These are phyloP conservation scores for Umbilicaria muhlenbergii DNA, from an alignment of 495 filamentous ascomycete species.

Conservation along the genomic window DNA sequence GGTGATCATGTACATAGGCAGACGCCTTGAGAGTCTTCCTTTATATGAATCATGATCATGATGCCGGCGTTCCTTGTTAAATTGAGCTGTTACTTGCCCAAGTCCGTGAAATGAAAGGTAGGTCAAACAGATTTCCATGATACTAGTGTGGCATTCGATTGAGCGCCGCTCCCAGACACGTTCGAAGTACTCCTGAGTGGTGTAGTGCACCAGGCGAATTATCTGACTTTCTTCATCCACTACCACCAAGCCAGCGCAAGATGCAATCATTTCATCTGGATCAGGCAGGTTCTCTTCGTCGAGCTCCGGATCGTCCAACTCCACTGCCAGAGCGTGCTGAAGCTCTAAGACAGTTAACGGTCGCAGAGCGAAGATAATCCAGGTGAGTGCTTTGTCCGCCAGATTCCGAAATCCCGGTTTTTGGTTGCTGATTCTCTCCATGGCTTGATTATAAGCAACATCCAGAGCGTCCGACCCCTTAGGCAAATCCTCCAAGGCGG, in stretches of 20 bases:
- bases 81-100: too few relatives aligned
- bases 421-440: slow-evolving; percentile 15
- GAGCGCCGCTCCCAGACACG: not conserved
- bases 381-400: slow-evolving; percentile 4
- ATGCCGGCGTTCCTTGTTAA: too few relatives aligned
- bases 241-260: slow-evolving; percentile 32
- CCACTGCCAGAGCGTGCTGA: slow-evolving; percentile 22
- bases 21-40: too few relatives aligned
- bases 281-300: slow-evolving; percentile 23
- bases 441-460: slow-evolving; percentile 12
- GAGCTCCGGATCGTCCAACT: slow-evolving; percentile 14
- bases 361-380: slow-evolving; percentile 9
- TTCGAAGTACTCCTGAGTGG: slow-evolving; percentile 34
- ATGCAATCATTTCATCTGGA: slow-evolving; percentile 19
- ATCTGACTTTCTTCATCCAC: slow-evolving; percentile 26
- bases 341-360: slow-evolving; percentile 8
- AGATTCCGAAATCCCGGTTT: not conserved
- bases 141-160: too few relatives aligned
- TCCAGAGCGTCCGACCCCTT: slow-evolving; percentile 14
- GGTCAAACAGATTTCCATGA: too few relatives aligned
- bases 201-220: slow-evolving; percentile 35
- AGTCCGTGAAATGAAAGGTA: too few relatives aligned
- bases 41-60: too few relatives aligned
- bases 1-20: too few relatives aligned
- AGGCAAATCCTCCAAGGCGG: slow-evolving; percentile 14